Evolutionary conservation across 208 protist genomes (phyloP), one percentile per base, ranked within the genome.

Genomic region (Leishmania gerbilli): DNA sequence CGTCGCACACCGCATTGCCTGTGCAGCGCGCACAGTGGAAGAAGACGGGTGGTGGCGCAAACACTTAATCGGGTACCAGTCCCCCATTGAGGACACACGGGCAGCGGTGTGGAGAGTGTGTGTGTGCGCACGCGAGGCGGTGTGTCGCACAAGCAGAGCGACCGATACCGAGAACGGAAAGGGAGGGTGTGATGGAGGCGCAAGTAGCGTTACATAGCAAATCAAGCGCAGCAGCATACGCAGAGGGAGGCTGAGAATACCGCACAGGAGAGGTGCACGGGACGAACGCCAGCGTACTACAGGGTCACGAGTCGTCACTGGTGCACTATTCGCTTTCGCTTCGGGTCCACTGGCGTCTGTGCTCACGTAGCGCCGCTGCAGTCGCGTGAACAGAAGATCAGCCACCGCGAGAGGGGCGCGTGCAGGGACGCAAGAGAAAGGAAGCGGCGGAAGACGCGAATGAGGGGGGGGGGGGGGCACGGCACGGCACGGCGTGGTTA

Each of bases 1-100:
- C 45, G 69, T 74, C 24, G 69, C 69, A 15, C 69, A 74, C 69
- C 69, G 42, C 69, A 74, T 74, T 9, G 45, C 13, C 69, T 15
- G 24, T 13, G 69, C 45, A 21, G 27, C 31, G 24, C n/a, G 45
- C 24, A 27, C 24, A 19, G 45, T 53, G 69, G 69, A 3, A 24
- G 27, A 34, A 74, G 45, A 21, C 40, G 11, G 11, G 9, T 74
- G 27, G 19, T 51, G 69, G 69, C 11, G 7, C 21, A 37, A 74
- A 31, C 15, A 31, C 15, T 27, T 11, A 3, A 55, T 53, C 21
- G 69, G 69, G 45, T 13, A 37, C 7, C 8, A 74, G 56, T 62
- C 56, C 24, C 27, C 6, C 17, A 42, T 19, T 19, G 67, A 47
- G 7, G 34, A 27, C 40, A 71, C 40, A 49, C 67, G 21, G 67